A percentile compares a stretch with the other conserved stretches of the same genome.
These are phyloP conservation scores for Pouteria glomerata DNA, from an alignment of 148 eudicot genomes.

Conservation along the genomic window DNA sequence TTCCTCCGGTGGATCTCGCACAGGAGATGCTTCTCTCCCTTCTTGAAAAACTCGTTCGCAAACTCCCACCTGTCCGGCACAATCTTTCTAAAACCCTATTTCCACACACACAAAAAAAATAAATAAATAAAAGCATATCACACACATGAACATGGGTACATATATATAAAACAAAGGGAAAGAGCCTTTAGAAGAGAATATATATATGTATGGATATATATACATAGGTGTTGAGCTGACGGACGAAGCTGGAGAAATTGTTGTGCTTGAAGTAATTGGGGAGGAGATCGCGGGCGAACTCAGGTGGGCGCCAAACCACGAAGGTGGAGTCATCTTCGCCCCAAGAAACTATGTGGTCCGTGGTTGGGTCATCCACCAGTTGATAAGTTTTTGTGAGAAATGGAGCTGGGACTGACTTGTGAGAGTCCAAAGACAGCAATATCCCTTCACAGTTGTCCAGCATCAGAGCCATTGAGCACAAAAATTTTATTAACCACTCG, in stretches of 20 bases:
- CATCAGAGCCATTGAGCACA: conserved; percentile 51
- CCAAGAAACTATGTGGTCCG: conserved; percentile 60
- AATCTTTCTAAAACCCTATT: conserved; percentile 54
- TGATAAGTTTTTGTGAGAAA: conserved; percentile 57
- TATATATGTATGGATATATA: not conserved
- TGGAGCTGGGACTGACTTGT: conserved; percentile 67
- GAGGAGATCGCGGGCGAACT: conserved; percentile 56
- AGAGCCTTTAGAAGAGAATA: not conserved
- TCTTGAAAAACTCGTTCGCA: conserved; percentile 50
- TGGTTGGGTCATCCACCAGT: conserved; percentile 44
- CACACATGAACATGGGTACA: no score
- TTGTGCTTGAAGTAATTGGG: conserved; percentile 71
- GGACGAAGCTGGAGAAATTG: conserved; percentile 62
- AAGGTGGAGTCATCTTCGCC: conserved; percentile 48
- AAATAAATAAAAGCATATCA: no score
- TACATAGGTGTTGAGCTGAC: conserved; percentile 68
- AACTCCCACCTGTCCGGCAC: conserved; percentile 66
- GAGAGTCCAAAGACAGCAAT: conserved; percentile 52
- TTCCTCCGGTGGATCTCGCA: conserved; percentile 51
- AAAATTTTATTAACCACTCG: not conserved
- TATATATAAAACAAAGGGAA: not conserved
- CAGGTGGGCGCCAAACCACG: conserved; percentile 63
- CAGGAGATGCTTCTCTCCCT: conserved; percentile 41
- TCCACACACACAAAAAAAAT: no score
- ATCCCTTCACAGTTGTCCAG: conserved; percentile 65